Conservation (phyloP, 2,329 filamentous ascomycete species). For the Biscogniauxia marginata region DNA sequence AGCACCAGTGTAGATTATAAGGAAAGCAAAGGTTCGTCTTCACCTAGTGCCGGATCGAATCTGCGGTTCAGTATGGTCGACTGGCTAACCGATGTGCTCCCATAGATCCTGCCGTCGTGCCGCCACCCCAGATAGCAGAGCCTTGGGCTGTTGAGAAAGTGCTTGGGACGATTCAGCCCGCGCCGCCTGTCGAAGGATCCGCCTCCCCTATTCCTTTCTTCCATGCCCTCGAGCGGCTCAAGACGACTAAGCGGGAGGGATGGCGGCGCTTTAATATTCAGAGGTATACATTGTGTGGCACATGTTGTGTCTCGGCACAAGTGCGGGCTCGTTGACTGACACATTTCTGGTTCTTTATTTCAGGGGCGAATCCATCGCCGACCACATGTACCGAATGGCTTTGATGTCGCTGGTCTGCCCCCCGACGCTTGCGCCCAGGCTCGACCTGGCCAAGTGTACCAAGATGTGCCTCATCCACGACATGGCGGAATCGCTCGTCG, state of each 20-base stretch:
- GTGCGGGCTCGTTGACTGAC: too few relatives aligned
- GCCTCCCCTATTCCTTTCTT: conserved; percentile 86
- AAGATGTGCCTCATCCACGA: conserved; percentile 97
- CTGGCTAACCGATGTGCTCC: conserved; percentile 4
- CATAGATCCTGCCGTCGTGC: conserved; percentile 36
- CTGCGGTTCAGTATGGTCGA: not conserved
- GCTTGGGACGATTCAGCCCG: conserved; percentile 60
- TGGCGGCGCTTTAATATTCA: conserved; percentile 86
- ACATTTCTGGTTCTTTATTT: conserved; percentile 1
- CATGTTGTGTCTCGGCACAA: not conserved
- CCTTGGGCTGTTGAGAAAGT: conserved; percentile 61
- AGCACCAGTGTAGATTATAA: not conserved
- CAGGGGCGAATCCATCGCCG: conserved; percentile 85
- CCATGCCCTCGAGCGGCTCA: conserved; percentile 88
- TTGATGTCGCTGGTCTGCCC: conserved; percentile 93
- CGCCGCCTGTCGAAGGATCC: conserved; percentile 58
- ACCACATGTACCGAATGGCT: conserved; percentile 99
- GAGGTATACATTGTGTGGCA: conserved; percentile 38
- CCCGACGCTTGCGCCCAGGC: conserved; percentile 62
- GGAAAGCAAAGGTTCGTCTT: not conserved
- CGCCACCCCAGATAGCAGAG: conserved; percentile 41
- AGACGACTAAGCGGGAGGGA: conserved; percentile 94
- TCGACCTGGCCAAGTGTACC: conserved; percentile 82
- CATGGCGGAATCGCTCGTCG: conserved; percentile 93
- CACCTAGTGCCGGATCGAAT: not conserved